Base-by-base conservation (phyloP, 1,139 yeast species). In the Pichia sp. region DNA sequence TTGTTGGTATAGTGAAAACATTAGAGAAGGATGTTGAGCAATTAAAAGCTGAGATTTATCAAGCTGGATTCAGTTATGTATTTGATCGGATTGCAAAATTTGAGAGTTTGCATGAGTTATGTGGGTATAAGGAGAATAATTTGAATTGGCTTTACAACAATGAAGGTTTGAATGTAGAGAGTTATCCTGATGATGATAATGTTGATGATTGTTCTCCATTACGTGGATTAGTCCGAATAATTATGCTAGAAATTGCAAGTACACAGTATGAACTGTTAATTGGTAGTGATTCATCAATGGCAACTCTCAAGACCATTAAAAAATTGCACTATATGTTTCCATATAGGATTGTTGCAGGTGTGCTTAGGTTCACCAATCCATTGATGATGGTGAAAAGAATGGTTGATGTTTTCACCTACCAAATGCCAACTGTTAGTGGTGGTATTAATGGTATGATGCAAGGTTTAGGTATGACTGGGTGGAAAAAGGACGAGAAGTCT, bases 281-380 rank as follows among this genome's bases (percentile, higher is more conserved):
- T 32, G 89, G 91, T 1, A 82, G 77, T 44, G 96, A 89, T 58
- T 76, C 77, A 48, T 78, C 95, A 1, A 74, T 78, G 46, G 95
- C 84, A 51, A 65, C 84, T 54, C 76, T 82, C 50, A 69, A 72
- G 7, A 86, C 84, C 55, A 67, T 84, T 24, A 74, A 74, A 46
- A 74, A 79, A 45, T 64, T 89, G 38, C 96, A 89, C 60, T 63
- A 70, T 26, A 56, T 84, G 45, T 75, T 88, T 63, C 97, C 96
- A 0, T 88, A 88, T 57, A 66, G 72, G 1, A 57, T 88, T 36
- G 74, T 88, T 59, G 79, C 80, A 39, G 85, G 85, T 15, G 80
- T 89, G 25, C 62, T 89, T 50, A 71, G 77, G 52, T 79, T 80
- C 49, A 84, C 96, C 1, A 89, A 89, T 55, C 97, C 97, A 4